A percentile compares a stretch with the other conserved stretches of the same genome.
Conservation (phyloP, 768 basidiomycete genomes). For the Crucibulum laeve region DNA sequence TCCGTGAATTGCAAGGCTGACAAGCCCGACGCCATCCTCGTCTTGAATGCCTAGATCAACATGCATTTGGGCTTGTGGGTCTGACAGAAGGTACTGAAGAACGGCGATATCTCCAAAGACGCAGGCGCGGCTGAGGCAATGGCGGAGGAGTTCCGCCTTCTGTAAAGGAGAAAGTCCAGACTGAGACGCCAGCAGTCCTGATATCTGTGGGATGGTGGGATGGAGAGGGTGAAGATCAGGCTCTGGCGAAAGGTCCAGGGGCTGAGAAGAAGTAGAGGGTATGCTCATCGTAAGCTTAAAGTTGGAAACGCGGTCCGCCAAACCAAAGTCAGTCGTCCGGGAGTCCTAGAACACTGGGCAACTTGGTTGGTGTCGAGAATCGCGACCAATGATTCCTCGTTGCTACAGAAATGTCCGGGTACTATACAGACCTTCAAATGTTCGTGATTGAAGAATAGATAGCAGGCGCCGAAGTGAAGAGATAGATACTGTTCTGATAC, state of each 20-base stretch:
- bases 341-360: no score
- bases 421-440: no score
- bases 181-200: conserved; percentile 58
- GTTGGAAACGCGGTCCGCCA: no score
- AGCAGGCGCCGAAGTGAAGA: no score
- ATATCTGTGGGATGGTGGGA: conserved; percentile 61
- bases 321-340: no score
- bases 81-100: conserved; percentile 67
- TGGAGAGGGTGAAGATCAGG: conserved; percentile 80
- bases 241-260: conserved; percentile 61
- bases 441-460: no score
- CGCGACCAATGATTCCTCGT: no score
- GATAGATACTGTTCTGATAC: no score
- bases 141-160: conserved; percentile 64
- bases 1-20: conserved; percentile 76
- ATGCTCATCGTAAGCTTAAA: neutral
- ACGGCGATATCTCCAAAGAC: conserved; percentile 72
- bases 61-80: conserved; percentile 59
- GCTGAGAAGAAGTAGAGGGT: conserved; percentile 3
- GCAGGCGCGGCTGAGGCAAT: conserved; percentile 73
- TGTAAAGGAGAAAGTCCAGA: conserved; percentile 67
- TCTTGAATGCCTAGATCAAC: conserved; percentile 71
- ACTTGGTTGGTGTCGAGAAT: no score
- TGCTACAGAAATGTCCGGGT: no score
- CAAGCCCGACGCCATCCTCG: conserved; percentile 80